A percentile compares a stretch with the other conserved stretches of the same genome.
Conservation (phyloP, 75 land plant species). For the Adiantum capillusveneris region DNA sequence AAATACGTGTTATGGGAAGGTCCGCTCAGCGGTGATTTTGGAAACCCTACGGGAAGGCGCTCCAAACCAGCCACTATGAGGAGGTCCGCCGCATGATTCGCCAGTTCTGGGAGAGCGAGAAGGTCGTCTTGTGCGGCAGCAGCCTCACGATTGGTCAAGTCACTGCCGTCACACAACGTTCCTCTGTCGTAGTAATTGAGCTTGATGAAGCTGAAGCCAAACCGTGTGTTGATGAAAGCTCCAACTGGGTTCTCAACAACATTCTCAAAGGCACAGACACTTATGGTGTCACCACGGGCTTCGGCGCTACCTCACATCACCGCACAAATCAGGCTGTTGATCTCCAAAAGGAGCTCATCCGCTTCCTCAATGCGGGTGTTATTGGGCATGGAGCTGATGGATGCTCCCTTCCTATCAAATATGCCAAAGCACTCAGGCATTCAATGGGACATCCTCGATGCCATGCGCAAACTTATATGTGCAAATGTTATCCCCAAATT, state of each 20-base stretch:
- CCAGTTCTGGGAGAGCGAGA: not conserved
- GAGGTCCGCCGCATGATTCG: slow-evolving; percentile 23
- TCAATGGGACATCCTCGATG: slow-evolving; percentile 64
- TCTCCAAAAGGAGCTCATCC: slow-evolving; percentile 26
- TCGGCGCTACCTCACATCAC: slow-evolving; percentile 25
- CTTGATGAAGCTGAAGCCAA: no score
- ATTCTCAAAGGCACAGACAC: no score
- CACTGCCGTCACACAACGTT: no score
- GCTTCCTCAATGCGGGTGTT: slow-evolving; percentile 22
- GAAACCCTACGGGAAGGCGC: no score
- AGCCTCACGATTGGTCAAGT: no score
- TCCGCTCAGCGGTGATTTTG: no score
- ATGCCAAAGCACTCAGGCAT: slow-evolving; percentile 69
- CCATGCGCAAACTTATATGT: slow-evolving; percentile 53
- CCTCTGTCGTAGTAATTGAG: no score
- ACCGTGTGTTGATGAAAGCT: no score
- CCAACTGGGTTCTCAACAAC: slow-evolving; percentile 12
- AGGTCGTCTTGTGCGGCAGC: no score
- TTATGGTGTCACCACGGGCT: slow-evolving; percentile 24
- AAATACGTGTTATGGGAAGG: no score
- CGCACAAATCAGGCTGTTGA: slow-evolving; percentile 18
- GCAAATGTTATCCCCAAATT: slow-evolving; percentile 55
- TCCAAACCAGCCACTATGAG: no score
- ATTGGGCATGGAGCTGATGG: slow-evolving; percentile 2
- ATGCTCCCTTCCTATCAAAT: slow-evolving; percentile 27